Conservation (phyloP, 345 rosid species). For the Eutrema yunnanense region DNA sequence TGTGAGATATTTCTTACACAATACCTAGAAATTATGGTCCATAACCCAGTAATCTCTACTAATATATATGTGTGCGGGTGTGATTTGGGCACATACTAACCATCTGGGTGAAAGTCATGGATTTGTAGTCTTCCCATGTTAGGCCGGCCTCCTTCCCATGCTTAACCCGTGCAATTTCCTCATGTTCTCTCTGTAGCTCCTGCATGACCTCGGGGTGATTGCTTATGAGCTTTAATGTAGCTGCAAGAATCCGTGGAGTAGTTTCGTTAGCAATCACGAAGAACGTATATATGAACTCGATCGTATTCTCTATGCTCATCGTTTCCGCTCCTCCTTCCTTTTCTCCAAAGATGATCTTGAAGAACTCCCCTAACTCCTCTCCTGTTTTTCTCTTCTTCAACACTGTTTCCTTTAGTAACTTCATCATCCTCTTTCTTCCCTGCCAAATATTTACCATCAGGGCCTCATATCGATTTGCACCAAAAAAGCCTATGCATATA, state of each 20-base stretch:
- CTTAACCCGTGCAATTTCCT: neutral
- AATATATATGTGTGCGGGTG: too few species aligned
- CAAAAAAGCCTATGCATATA: neutral
- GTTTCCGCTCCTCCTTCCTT: neutral
- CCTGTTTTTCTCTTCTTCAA: conserved; percentile 3
- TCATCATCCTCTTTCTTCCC: conserved; percentile 10
- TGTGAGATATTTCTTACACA: too few species aligned
- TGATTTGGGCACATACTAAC: neutral
- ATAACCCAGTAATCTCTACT: too few species aligned
- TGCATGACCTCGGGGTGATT: conserved; percentile 5
- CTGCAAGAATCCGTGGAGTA: neutral
- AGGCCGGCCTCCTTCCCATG: neutral
- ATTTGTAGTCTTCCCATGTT: conserved; percentile 22
- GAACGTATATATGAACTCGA: neutral
- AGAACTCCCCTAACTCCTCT: conserved; percentile 7
- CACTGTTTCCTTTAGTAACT: neutral
- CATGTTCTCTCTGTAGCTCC: conserved; percentile 16
- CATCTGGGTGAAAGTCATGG: conserved; percentile 27
- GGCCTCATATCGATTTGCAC: neutral
- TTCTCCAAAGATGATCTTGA: neutral
- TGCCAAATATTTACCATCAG: neutral
- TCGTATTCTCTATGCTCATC: neutral
- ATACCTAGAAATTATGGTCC: too few species aligned
- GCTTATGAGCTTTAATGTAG: conserved; percentile 1
- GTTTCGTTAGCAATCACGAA: conserved; percentile 13